These are phyloP conservation scores for Colletotrichum spaethianum DNA, from an alignment of 2,329 filamentous ascomycete species.

Conservation along the genomic window DNA sequence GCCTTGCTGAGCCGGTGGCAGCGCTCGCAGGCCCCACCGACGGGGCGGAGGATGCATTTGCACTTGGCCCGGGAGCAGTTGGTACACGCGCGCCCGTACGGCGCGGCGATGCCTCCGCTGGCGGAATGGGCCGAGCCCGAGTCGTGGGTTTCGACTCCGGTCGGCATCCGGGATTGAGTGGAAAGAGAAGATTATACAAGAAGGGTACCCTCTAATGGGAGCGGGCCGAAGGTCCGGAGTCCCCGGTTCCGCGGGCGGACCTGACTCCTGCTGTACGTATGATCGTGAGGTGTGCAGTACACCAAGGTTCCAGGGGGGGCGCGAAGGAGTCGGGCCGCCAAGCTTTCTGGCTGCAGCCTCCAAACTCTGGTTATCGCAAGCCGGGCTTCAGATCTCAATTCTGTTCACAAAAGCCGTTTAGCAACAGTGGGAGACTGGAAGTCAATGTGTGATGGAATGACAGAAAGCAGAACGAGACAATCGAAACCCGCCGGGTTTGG, in stretches of 20 bases:
- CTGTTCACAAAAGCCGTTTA: not conserved
- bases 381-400: conserved; percentile 21
- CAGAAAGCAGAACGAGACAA: not conserved
- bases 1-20: conserved; percentile 58
- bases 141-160: conserved; percentile 22
- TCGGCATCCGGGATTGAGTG: conserved; percentile 35
- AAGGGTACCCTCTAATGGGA: not conserved
- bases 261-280: not conserved
- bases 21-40: conserved; percentile 52
- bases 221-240: conserved; percentile 13
- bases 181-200: too few species aligned
- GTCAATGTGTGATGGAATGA: conserved; percentile 5
- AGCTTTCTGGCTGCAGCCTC: conserved; percentile 4
- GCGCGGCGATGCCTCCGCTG: conserved; percentile 46
- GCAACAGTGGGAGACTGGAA: not conserved
- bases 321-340: not conserved
- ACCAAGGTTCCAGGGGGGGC: not conserved
- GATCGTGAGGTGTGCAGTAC: conserved; percentile 7
- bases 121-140: conserved; percentile 26
- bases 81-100: conserved; percentile 58
- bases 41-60: conserved; percentile 56
- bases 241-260: not conserved
- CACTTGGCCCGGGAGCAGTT: conserved; percentile 61
- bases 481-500: conserved; percentile 34
- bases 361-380: not conserved